Evolutionary conservation across 2,329 filamentous ascomycete species (phyloP), one percentile per base, ranked within the genome.

Genomic region (Venturia oleaginea): DNA sequence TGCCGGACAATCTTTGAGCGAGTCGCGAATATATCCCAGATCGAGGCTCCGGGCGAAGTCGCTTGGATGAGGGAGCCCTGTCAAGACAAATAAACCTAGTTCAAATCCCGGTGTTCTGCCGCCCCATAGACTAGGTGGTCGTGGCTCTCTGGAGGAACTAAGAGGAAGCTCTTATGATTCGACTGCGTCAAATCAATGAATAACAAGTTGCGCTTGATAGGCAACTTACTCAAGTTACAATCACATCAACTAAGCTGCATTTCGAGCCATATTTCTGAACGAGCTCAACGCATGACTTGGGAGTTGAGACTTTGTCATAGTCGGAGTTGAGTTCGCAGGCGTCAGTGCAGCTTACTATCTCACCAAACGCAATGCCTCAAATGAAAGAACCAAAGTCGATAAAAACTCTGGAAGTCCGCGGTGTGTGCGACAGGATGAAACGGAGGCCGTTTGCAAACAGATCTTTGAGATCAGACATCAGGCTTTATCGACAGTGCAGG

Each of bases 271-370:
- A n/a, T n/a, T n/a, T n/a, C n/a, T n/a, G n/a, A n/a, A n/a, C n/a
- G n/a, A n/a, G n/a, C n/a, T n/a, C n/a, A n/a, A n/a, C n/a, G 76
- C 84, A 8, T 77, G 92, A 24, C 89, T 89, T 1, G 69, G 74
- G 2, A 76, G 79, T 57, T 85, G 86, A 0, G 88, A 91, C 73
- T 80, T 90, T 3, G 83, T 91, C 5, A 81, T 93, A 30, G 79
- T 93, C 6, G 90, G 90, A 48, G 90, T 84, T 70, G 90, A 90
- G 27, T 89, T 92, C 69, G 88, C 88, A 2, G 90, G 89, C n/a
- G 77, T 86, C 0, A 89, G 88, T 73, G 86, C 86, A 0, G 88
- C 87, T 2, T 81, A 84, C 67, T 85, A 84, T 70, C 77, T 90
- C 61, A 66, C 71, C 66, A 74, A 77, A 67, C 67, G 73, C 65